Evolutionary conservation across 2,329 filamentous ascomycete species (phyloP), one percentile per base, ranked within the genome.

Genomic region (Trichoderma citrinoviride): DNA sequence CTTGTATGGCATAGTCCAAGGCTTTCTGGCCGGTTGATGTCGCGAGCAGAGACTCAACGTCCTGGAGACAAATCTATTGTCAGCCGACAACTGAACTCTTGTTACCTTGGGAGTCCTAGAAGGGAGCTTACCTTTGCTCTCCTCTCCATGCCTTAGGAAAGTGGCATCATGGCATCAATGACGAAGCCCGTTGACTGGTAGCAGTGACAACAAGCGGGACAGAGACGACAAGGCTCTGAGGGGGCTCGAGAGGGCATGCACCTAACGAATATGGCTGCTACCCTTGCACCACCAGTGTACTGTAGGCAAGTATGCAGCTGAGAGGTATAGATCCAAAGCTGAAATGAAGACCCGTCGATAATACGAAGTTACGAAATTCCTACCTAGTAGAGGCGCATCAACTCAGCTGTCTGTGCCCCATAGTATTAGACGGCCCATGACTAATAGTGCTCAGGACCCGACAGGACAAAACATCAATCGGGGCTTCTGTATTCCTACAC

Each of bases 1-100:
- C 91, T 68, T 83, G 81, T 72, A 97, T 92, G 56, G 92, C 89
- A 74, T 91, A 85, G 58, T 87, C 80, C 63, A 97, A 82, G 49
- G 92, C 92, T 70, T 88, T 87, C 64, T 74, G 71, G 66, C 77
- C 77, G 52, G 66, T 74, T 56, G 75, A 75, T 66, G 69, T 73
- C 66, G 70, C 69, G 56, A 77, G 69, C 52, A 79, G 71, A 71
- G 73, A 72, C 72, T 80, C 79, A 66, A 77, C 76, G 67, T 73
- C 74, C 79, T 81, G 41, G 19, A 27, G 33, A 64, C 40, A 44
- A 41, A 61, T 67, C 21, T 5, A 61, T 37, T 21, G 61, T 67
- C 33, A 67, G 54, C 23, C 27, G 7, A 15, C 52, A 23, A 27
- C 2, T 5, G 5, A 12, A 12, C 7, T 43, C 12, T 40, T 33